phyloP scores from a whole-genome alignment of 208 protist species.

The Endotrypanum monterogeii region DNA sequence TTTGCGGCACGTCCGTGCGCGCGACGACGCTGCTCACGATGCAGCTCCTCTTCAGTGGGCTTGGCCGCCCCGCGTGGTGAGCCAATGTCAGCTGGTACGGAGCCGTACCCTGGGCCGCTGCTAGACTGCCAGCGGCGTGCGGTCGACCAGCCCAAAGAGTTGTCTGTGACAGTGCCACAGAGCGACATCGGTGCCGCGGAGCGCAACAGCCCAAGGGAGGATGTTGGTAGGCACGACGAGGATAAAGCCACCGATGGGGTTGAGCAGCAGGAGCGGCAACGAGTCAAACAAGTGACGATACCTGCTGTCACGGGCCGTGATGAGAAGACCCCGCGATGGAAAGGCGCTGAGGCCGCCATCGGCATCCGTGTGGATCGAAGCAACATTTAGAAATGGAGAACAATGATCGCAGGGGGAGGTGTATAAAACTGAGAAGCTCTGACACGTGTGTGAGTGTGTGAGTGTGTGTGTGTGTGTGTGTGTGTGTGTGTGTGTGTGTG shows the following conservation, averaged over 20 bases:
- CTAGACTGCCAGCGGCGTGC: constrained; percentile 29
- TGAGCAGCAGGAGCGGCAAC: background rate
- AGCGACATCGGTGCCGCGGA: background rate
- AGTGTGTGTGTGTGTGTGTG: background rate
- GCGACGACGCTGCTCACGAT: constrained; percentile 39
- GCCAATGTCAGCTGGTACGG: constrained; percentile 71
- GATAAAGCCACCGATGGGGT: background rate
- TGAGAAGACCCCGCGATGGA: background rate
- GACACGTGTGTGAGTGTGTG: too few species aligned
- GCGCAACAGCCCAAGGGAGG: constrained; percentile 3
- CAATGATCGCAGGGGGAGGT: background rate
- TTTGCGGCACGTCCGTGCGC: constrained; percentile 28
- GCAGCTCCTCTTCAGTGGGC: constrained; percentile 58
- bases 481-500: background rate
- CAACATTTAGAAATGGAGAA: background rate
- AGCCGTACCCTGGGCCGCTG: constrained; percentile 43
- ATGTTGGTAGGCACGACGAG: background rate
- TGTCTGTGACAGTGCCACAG: background rate
- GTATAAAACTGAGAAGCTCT: background rate
- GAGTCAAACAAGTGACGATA: background rate
- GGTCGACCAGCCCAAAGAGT: constrained; percentile 2
- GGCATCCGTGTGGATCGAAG: background rate
- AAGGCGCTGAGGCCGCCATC: background rate
- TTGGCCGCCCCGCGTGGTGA: constrained; percentile 43
- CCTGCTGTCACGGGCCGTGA: background rate